These are phyloP conservation scores for Thyridium curvatum DNA, from an alignment of 2,329 filamentous ascomycete species.

Conservation along the genomic window DNA sequence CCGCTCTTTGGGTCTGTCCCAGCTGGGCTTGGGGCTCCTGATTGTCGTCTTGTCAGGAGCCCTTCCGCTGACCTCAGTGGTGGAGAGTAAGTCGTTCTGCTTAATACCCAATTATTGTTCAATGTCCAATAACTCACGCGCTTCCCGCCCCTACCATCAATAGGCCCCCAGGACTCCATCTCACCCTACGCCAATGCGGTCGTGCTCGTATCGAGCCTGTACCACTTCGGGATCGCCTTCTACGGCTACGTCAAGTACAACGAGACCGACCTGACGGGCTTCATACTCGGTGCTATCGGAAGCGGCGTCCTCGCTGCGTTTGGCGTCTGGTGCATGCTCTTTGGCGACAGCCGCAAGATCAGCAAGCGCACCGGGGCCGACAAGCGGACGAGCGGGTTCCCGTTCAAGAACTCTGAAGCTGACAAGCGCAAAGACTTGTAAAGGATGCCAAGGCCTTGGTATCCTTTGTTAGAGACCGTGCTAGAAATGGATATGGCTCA, in stretches of 20 bases:
- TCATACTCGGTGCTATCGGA: constrained; percentile 52
- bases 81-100: constrained; percentile 25
- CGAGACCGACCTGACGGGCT: constrained; percentile 48
- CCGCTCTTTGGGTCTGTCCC: constrained; percentile 61
- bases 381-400: constrained; percentile 32
- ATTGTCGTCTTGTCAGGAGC: constrained; percentile 65
- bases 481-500: no score
- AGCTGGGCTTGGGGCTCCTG: constrained; percentile 58
- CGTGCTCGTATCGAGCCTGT: constrained; percentile 57
- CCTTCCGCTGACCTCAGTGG: constrained; percentile 54
- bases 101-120: not conserved
- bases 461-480: no score
- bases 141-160: not conserved
- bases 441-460: no score
- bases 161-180: constrained; percentile 30
- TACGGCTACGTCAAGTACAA: constrained; percentile 65
- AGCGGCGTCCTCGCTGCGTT: constrained; percentile 52
- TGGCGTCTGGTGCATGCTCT: constrained; percentile 55
- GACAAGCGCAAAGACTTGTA: constrained; percentile 18
- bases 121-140: no score
- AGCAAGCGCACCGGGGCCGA: constrained; percentile 31
- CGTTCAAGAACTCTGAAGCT: constrained; percentile 27
- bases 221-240: constrained; percentile 57
- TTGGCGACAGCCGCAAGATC: constrained; percentile 26
- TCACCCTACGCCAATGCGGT: constrained; percentile 62